Evolutionary conservation across 2,329 filamentous ascomycete genomes (phyloP), one percentile per base, ranked within the genome.

Genomic region (Aurifilum marmelostoma): DNA sequence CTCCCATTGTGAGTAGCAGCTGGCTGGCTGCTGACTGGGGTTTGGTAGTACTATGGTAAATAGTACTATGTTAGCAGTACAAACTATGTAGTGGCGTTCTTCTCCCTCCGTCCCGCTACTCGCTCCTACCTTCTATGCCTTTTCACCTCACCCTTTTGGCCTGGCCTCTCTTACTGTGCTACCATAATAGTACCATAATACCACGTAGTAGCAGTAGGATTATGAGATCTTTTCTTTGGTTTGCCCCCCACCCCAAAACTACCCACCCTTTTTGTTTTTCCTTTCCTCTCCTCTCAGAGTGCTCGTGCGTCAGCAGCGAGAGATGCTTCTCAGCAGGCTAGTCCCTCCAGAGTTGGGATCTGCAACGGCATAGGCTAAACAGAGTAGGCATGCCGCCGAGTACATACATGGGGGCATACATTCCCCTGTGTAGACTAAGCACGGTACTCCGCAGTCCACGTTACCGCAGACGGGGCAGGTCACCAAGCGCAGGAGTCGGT

Each of bases 361-460:
- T 54, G n/a, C n/a, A 56, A 7, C 27, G 52, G 52, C 27, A 56
- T 8, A 32, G 52, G 52, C 52, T 29, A 54, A 54, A 29, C 50
- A 54, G 24, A 54, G 50, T 14, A 56, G 52, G 52, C 52, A 56
- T 32, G 52, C 52, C 24, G 52, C 52, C 24, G 24, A 56, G 27
- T 32, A 32, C 24, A 6, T 29, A 56, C 52, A 54, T n/a, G 43
- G 43, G 43, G 43, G 21, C 5, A 47, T 16, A n/a, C 21, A 47
- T n/a, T n/a, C 43, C n/a, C n/a, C n/a, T n/a, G n/a, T 47, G n/a
- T 21, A n/a, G 43, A 47, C 43, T 56, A 27, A 16, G 50, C 29
- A 54, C n/a, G 24, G 50, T 54, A 54, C 50, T 54, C 50, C 50
- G 50, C 50, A 54, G 50, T 54, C n/a, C 50, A 47, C 43, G 43